phyloP scores from a whole-genome alignment of 1,284 basidiomycete species.

The Papiliotrema fonsecae region DNA sequence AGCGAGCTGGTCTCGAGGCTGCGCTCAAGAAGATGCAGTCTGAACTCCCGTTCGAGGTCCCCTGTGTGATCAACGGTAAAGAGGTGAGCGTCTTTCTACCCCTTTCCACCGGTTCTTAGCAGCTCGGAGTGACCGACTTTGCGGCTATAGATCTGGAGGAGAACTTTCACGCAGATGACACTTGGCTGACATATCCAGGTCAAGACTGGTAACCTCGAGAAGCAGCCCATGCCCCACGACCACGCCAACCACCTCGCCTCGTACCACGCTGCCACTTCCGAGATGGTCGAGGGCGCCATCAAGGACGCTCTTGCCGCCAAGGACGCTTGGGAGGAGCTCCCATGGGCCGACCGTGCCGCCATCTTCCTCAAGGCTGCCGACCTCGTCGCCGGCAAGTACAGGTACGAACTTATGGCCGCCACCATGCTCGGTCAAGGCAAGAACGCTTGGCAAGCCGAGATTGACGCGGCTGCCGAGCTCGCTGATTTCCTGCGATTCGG shows the following conservation, averaged over 20 bases:
- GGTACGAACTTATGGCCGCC: slow-evolving; percentile 90
- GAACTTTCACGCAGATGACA: too few species aligned
- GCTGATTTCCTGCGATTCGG: slow-evolving; percentile 94
- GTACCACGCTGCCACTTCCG: slow-evolving; percentile 83
- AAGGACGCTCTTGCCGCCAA: slow-evolving; percentile 83
- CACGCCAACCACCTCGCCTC: slow-evolving; percentile 74
- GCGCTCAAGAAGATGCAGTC: slow-evolving; percentile 77
- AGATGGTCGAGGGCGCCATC: slow-evolving; percentile 74
- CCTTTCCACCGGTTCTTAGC: not conserved
- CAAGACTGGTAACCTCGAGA: slow-evolving; percentile 73
- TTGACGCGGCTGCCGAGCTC: slow-evolving; percentile 96
- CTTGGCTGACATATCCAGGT: too few species aligned
- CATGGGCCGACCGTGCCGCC: slow-evolving; percentile 93
- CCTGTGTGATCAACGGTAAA: slow-evolving; percentile 87
- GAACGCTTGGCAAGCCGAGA: slow-evolving; percentile 99
- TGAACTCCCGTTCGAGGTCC: slow-evolving; percentile 81
- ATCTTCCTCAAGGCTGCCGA: slow-evolving; percentile 98
- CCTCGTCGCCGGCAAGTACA: slow-evolving; percentile 87
- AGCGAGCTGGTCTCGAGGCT: slow-evolving; percentile 69
- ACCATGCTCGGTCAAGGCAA: slow-evolving; percentile 99
- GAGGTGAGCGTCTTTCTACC: slow-evolving; percentile 54
- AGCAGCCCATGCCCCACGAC: slow-evolving; percentile 77
- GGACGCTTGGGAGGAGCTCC: slow-evolving; percentile 82
- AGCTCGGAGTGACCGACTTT: not conserved
- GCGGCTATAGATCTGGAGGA: not conserved